These are phyloP conservation scores for Solanum pennellii DNA, from an alignment of 257 asterid species.

Conservation along the genomic window DNA sequence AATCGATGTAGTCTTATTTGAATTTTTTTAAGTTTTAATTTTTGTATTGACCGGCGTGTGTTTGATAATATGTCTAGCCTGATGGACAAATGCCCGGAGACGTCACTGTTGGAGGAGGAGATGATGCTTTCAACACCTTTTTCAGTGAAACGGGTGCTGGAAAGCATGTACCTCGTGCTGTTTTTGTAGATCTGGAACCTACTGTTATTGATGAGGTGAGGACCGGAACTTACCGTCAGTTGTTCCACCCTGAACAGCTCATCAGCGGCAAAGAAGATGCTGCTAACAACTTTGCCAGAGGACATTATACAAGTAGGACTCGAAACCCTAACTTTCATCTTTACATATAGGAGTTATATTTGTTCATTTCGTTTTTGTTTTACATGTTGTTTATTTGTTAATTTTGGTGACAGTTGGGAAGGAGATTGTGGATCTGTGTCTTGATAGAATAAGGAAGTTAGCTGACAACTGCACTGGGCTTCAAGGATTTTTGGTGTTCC, in stretches of 20 bases:
- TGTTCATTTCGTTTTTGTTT: not conserved
- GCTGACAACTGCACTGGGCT: constrained; percentile 92
- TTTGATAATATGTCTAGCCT: constrained; percentile 26
- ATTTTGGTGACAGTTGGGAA: constrained; percentile 36
- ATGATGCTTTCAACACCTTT: constrained; percentile 91
- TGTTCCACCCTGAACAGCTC: constrained; percentile 92
- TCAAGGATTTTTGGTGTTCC: constrained; percentile 88
- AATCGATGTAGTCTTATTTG: not conserved
- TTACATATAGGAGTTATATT: not conserved
- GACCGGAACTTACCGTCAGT: constrained; percentile 81
- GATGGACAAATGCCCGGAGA: constrained; percentile 95
- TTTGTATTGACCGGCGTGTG: not conserved
- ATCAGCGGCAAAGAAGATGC: constrained; percentile 94
- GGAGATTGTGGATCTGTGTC: constrained; percentile 81
- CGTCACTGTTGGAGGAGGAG: constrained; percentile 83
- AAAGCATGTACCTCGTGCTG: constrained; percentile 92
- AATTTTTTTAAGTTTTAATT: not conserved
- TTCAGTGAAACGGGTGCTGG: constrained; percentile 97
- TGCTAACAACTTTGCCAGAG: constrained; percentile 91
- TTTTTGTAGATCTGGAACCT: constrained; percentile 89
- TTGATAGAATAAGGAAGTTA: constrained; percentile 85
- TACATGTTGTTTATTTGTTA: not conserved
- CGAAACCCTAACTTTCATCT: fast-evolving
- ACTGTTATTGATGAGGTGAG: constrained; percentile 92
- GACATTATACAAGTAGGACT: constrained; percentile 62